Base-by-base conservation (phyloP, 2,329 filamentous ascomycete genomes). In the Arthrobotrys entomopaga region DNA sequence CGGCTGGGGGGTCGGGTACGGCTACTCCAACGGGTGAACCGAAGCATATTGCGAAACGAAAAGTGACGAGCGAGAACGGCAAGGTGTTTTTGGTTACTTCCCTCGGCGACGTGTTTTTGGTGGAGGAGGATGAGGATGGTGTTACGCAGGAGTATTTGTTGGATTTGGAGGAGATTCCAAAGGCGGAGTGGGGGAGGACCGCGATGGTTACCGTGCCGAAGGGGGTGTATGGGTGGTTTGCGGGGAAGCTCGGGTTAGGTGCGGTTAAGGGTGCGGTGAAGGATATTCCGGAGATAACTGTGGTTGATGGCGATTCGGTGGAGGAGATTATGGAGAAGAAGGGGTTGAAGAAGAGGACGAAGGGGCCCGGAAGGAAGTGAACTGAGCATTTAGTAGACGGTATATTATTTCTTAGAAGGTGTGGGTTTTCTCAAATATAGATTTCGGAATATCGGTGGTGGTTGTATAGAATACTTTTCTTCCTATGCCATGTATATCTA, bases 61-160 rank as follows among this genome's bases (percentile, higher is more conserved):
- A 77, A 24, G 92, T 98, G 15, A 88, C 93, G 24, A 94, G 93
- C 1, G 91, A 97, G 84, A 99, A 99, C 79, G 95, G 95, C 77
- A 99, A 98, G 84, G 86, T 96, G 0, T 84, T 99, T 42, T 90
- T 99, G 65, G 95, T 99, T 2, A 94, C 99, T 82, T 92, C 91
- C 0, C 84, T 90, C 8, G 95, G 95, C 26, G 93, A 97, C 78
- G 95, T 99, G 11, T 99, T 92, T 80, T 85, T 99, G n/a, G 93
- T 98, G 82, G 91, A 96, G 80, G 87, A 92, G 79, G 92, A 92
- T 59, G 93, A 93, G 77, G 92, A 97, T 22, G 95, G 95, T 61
- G 88, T 91, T 65, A 86, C 88, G 34, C 87, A 91, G 77, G 92
- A 97, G 80, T 96, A 90, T 80, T 84, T 97, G 76, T 88, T 99